Conservation (phyloP, 2,329 filamentous ascomycete species). For the Paraphoma chrysanthemicola region DNA sequence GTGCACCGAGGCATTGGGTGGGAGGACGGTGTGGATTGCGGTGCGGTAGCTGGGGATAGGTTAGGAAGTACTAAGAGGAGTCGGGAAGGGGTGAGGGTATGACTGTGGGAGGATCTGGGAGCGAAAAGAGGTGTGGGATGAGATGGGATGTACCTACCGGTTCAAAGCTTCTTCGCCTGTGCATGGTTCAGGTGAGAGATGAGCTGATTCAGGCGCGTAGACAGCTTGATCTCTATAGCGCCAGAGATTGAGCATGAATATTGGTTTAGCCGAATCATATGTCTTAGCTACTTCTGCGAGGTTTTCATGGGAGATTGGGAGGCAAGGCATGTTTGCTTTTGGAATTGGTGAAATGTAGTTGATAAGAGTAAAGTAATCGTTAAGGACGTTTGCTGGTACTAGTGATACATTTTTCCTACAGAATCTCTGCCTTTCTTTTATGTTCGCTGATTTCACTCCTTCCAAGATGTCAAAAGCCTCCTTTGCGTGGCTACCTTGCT, state of each 20-base stretch:
- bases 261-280: conserved; percentile 15
- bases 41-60: conserved; percentile 4
- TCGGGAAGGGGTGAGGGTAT: too few species aligned
- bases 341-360: not conserved
- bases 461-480: too few species aligned
- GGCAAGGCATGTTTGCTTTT: not conserved
- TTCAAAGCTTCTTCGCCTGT: conserved; percentile 18
- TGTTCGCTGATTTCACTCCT: not conserved
- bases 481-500: not conserved
- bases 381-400: not conserved
- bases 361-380: not conserved
- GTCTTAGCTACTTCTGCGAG: not conserved
- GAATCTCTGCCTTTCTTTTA: not conserved
- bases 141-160: not conserved
- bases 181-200: conserved; percentile 12
- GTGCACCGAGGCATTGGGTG: conserved; percentile 1
- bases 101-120: too few species aligned
- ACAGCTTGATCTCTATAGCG: conserved; percentile 8
- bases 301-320: not conserved
- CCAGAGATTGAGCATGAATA: conserved; percentile 29
- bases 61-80: too few species aligned
- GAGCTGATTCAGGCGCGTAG: conserved; percentile 14
- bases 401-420: not conserved
- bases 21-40: conserved; percentile 12
- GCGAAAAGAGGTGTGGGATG: not conserved